A percentile compares a stretch with the other conserved stretches of the same genome.
Conservation (phyloP, 495 filamentous ascomycete species). For the Xylaria nigripes region DNA sequence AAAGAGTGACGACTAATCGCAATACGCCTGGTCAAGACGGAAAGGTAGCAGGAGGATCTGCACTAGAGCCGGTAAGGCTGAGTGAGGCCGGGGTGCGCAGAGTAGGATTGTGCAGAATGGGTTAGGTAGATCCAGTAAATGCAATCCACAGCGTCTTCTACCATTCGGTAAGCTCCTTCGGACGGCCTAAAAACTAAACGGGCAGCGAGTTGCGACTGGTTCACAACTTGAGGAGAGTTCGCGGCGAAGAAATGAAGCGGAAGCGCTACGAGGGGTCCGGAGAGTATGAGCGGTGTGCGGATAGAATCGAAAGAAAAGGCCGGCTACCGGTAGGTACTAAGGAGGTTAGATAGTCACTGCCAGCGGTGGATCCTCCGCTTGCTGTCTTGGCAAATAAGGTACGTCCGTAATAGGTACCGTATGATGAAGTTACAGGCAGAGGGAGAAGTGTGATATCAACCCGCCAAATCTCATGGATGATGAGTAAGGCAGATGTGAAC, state of each 20-base stretch:
- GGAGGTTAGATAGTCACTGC: too few species aligned
- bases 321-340: too few species aligned
- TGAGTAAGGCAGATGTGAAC: too few species aligned
- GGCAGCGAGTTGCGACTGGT: background rate
- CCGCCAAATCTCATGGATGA: too few species aligned
- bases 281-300: background rate
- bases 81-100: background rate
- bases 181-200: background rate
- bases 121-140: background rate
- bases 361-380: too few species aligned
- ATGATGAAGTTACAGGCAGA: too few species aligned
- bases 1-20: background rate
- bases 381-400: too few species aligned
- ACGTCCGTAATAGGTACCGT: too few species aligned
- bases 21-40: background rate
- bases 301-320: background rate
- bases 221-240: background rate
- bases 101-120: background rate
- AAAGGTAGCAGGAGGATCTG: background rate
- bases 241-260: background rate
- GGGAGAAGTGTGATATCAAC: too few species aligned
- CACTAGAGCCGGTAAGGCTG: constrained; percentile 1
- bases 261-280: background rate
- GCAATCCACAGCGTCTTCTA: background rate
- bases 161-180: background rate